These are phyloP conservation scores for Microascus cirrosus DNA, from an alignment of 2,329 filamentous ascomycete genomes.

Conservation along the genomic window DNA sequence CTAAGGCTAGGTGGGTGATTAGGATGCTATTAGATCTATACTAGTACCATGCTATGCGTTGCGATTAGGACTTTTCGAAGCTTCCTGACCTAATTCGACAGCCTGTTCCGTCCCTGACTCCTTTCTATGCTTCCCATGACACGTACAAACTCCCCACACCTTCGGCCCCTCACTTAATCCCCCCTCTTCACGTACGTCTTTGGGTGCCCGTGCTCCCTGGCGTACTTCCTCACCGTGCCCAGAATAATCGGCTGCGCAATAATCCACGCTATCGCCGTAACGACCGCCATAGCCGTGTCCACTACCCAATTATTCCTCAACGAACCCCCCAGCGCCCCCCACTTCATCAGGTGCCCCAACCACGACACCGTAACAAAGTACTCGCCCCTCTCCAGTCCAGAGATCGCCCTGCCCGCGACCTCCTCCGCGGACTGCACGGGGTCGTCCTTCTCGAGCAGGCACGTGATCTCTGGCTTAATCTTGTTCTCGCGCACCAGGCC, in stretches of 20 bases:
- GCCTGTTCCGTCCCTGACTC: not conserved
- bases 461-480: slow-evolving; percentile 71
- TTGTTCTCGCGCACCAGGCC: slow-evolving; percentile 66
- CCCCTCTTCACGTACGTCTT: slow-evolving; percentile 29
- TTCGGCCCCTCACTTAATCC: not conserved
- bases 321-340: slow-evolving; percentile 41
- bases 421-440: slow-evolving; percentile 66
- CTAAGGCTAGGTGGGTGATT: not conserved
- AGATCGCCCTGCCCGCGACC: slow-evolving; percentile 60
- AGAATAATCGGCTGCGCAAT: slow-evolving; percentile 47
- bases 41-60: not conserved
- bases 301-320: slow-evolving; percentile 47
- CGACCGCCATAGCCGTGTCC: slow-evolving; percentile 45
- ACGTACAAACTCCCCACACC: not conserved
- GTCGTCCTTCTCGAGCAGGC: slow-evolving; percentile 72
- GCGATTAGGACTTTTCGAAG: not conserved
- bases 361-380: slow-evolving; percentile 69
- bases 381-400: slow-evolving; percentile 67
- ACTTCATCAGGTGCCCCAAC: slow-evolving; percentile 62
- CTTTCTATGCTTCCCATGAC: not conserved
- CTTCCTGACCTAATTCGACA: not conserved
- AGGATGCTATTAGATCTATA: not conserved
- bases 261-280: slow-evolving; percentile 43
- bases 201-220: slow-evolving; percentile 47
- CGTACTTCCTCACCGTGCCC: slow-evolving; percentile 44